A percentile compares a stretch with the other conserved stretches of the same genome.
Evolutionary conservation across 208 protist species (phyloP).

Genomic region (Balamuthia mandrillaris): DNA sequence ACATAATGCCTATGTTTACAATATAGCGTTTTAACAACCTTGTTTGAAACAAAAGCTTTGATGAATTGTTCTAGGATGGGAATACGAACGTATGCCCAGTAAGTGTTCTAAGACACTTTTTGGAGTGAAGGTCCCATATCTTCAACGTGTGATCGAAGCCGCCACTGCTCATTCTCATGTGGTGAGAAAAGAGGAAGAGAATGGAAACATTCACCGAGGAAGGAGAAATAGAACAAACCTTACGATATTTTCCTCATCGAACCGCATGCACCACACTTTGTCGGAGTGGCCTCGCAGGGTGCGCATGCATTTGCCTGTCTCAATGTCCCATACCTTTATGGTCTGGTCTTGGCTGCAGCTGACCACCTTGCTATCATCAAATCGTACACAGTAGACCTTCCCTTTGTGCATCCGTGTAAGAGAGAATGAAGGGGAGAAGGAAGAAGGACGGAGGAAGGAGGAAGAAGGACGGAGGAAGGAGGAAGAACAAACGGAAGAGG

Average conservation of each 20-base stretch:
- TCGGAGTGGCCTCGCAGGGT: constrained; percentile 20
- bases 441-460: too few species aligned
- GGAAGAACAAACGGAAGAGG: not conserved
- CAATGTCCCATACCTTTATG: constrained; percentile 30
- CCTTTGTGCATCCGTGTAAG: too few species aligned
- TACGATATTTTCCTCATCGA: too few species aligned
- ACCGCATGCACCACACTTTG: constrained; percentile 3
- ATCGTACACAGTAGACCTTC: constrained; percentile 4
- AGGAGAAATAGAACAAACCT: too few species aligned
- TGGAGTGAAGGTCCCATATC: constrained; percentile 18
- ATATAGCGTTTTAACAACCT: too few species aligned
- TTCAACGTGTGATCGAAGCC: constrained; percentile 29
- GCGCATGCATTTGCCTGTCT: constrained; percentile 6
- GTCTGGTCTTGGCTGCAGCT: not conserved
- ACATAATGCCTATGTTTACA: too few species aligned
- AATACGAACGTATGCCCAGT: too few species aligned
- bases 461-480: not conserved
- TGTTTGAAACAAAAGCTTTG: too few species aligned
- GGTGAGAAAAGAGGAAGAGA: too few species aligned
- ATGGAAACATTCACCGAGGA: too few species aligned
- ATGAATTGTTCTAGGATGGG: too few species aligned
- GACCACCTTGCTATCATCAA: constrained; percentile 2
- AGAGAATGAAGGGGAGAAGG: too few species aligned
- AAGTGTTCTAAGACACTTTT: constrained; percentile 17
- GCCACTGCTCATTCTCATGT: constrained; percentile 1